phyloP scores from a whole-genome alignment of 345 rosid species.

The Microthlaspi erraticum region DNA sequence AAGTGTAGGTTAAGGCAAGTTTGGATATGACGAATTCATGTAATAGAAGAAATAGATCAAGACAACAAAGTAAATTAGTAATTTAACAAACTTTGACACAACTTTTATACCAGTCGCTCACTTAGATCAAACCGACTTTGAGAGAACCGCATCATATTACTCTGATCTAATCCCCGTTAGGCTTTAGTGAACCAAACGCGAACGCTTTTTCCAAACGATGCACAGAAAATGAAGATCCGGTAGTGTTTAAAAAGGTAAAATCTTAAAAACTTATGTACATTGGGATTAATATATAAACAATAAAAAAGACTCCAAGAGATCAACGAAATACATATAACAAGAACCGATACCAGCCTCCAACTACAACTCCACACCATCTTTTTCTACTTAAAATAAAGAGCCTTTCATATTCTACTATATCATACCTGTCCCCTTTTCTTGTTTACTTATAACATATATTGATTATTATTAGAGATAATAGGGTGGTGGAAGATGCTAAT shows the following conservation, averaged over 20 bases:
- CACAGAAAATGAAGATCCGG: neutral
- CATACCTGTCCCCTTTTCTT: slow-evolving; percentile 30
- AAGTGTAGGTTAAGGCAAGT: too few relatives aligned
- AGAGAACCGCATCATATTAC: neutral
- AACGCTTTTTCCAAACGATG: neutral
- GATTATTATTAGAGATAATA: slow-evolving; percentile 32
- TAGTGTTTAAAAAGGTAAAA: neutral
- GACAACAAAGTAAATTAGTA: too few relatives aligned
- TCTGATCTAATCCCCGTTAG: neutral
- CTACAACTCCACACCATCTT: slow-evolving; percentile 34
- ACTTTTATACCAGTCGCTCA: too few relatives aligned
- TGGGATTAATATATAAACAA: slow-evolving; percentile 42
- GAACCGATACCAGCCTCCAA: slow-evolving; percentile 33
- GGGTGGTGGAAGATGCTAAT: slow-evolving; percentile 38
- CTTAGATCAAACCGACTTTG: too few relatives aligned
- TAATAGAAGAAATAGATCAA: too few relatives aligned
- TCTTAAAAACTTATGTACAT: slow-evolving; percentile 37
- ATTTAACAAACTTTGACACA: too few relatives aligned
- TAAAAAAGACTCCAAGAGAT: slow-evolving; percentile 15
- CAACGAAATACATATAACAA: slow-evolving; percentile 29
- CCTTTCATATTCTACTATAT: slow-evolving; percentile 33
- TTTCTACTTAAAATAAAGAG: slow-evolving; percentile 37
- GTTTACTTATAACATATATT: slow-evolving; percentile 33
- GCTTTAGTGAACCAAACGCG: neutral
- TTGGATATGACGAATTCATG: too few relatives aligned